These are phyloP conservation scores for Monilinia vaccinii-corymbosi DNA, from an alignment of 2,329 filamentous ascomycete genomes.

Conservation along the genomic window DNA sequence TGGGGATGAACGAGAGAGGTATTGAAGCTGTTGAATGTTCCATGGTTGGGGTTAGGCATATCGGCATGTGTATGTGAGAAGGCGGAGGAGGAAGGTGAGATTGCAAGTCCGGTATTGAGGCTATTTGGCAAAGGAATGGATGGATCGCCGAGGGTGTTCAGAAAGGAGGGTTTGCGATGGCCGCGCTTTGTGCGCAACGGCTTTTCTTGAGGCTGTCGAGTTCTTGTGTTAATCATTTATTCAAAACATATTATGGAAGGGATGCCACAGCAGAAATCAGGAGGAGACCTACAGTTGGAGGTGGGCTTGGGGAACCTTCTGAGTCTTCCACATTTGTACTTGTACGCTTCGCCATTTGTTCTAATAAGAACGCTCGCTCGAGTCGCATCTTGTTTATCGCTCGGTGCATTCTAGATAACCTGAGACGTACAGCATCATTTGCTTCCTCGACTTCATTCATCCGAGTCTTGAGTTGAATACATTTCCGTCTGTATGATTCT, in stretches of 20 bases:
- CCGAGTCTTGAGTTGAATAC: constrained; percentile 84
- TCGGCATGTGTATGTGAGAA: constrained; percentile 42
- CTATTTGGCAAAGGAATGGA: constrained; percentile 35
- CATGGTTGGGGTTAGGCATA: constrained; percentile 22
- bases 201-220: constrained; percentile 62
- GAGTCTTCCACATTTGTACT: constrained; percentile 69
- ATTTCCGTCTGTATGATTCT: constrained; percentile 92
- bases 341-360: constrained; percentile 65
- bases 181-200: constrained; percentile 66
- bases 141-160: constrained; percentile 30
- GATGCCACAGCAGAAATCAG: constrained; percentile 11
- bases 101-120: constrained; percentile 36
- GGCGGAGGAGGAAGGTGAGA: constrained; percentile 43
- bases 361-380: constrained; percentile 66
- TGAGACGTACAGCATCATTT: constrained; percentile 74
- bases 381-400: constrained; percentile 88
- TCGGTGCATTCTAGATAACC: constrained; percentile 70
- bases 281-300: constrained; percentile 55
- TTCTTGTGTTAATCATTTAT: constrained; percentile 14
- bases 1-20: constrained; percentile 7
- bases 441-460: constrained; percentile 86
- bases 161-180: constrained; percentile 50
- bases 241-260: constrained; percentile 10
- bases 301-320: constrained; percentile 70
- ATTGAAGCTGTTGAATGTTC: constrained; percentile 30